These are phyloP conservation scores for Toxoplasma gondii DNA, from an alignment of 169 alveolate genomes.

Conservation along the genomic window DNA sequence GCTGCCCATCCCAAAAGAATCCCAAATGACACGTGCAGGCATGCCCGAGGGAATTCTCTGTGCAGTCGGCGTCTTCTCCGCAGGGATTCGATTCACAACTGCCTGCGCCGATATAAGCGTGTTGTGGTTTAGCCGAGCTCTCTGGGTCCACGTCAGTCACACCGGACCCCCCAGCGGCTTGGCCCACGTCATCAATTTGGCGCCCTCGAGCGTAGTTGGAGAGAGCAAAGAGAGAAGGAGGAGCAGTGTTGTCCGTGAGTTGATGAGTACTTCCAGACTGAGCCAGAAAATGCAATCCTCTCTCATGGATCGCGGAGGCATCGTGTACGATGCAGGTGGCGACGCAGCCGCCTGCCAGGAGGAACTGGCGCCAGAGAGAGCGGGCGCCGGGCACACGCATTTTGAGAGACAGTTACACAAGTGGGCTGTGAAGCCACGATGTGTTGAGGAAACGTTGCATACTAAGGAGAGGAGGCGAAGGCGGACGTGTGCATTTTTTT, in stretches of 20 bases:
- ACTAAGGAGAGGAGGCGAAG: background rate
- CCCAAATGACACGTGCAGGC: background rate
- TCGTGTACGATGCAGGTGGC: background rate
- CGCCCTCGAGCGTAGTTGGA: background rate
- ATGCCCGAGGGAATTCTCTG: background rate
- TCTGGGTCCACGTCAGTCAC: background rate
- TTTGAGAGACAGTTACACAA: background rate
- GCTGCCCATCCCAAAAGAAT: background rate
- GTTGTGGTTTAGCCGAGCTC: background rate
- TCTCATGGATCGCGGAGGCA: background rate
- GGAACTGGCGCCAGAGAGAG: background rate
- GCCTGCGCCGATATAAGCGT: background rate
- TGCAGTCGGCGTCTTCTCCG: background rate
- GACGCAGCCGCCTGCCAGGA: background rate
- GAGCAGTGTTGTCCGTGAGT: no score
- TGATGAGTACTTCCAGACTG: background rate
- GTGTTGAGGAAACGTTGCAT: background rate
- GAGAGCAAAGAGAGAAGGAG: no score
- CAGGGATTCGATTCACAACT: background rate
- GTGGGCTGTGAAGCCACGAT: background rate
- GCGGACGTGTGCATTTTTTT: background rate
- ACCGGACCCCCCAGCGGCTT: background rate
- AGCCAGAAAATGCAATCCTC: background rate
- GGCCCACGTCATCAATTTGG: background rate
- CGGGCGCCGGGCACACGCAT: background rate